These are phyloP conservation scores for Juglanconis juglandina DNA, from an alignment of 2,329 filamentous ascomycete genomes.

Conservation along the genomic window DNA sequence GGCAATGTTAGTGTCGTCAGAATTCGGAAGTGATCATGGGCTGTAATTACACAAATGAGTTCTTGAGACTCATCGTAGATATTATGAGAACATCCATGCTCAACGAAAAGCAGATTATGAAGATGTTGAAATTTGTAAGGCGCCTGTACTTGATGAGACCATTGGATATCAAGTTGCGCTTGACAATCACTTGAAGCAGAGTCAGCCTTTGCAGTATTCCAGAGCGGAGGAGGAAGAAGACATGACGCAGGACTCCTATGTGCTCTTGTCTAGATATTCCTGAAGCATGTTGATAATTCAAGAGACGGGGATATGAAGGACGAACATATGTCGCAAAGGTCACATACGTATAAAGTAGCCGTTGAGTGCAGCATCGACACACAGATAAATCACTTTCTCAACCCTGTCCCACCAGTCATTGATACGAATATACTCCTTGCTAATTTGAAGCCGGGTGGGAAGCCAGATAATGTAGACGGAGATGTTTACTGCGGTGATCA, in stretches of 20 bases:
- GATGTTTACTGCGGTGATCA: constrained; percentile 50
- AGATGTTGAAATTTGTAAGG: constrained; percentile 42
- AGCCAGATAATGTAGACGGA: constrained; percentile 54
- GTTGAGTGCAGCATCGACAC: constrained; percentile 47
- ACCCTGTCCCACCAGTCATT: constrained; percentile 51
- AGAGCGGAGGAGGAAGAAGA: no score
- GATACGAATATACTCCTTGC: constrained; percentile 36
- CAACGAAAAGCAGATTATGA: constrained; percentile 41
- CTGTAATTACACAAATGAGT: constrained; percentile 33
- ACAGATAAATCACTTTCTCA: constrained; percentile 48
- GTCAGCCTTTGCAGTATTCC: not conserved
- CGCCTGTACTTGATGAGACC: constrained; percentile 42
- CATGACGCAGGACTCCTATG: no score
- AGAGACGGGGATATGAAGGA: no score
- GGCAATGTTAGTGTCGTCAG: not conserved
- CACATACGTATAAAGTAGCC: constrained; percentile 39
- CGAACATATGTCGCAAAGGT: no score
- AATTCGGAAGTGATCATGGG: not conserved
- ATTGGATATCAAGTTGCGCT: not conserved
- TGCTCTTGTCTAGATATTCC: no score
- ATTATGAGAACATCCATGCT: constrained; percentile 42
- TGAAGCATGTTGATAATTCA: no score
- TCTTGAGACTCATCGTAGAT: constrained; percentile 40
- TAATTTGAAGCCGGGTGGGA: constrained; percentile 44
- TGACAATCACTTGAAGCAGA: not conserved